Conservation (phyloP, 1,139 yeast species). For the Eremothecium coryli region DNA sequence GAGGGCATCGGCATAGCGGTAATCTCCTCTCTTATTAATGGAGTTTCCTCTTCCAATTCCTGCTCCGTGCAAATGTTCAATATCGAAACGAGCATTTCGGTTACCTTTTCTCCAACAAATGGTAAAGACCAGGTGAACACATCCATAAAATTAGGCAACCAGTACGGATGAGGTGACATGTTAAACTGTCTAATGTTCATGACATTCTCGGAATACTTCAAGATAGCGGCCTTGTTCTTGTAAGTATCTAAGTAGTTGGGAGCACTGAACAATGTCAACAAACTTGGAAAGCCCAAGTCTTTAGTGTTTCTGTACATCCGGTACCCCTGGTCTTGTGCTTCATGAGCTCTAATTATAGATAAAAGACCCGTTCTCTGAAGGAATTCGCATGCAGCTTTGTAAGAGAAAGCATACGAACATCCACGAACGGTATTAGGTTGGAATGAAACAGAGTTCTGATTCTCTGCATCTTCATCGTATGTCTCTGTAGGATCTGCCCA, state of each 20-base stretch:
- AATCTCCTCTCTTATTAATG: conserved; percentile 22
- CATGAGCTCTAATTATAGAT: conserved; percentile 89
- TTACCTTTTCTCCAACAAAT: conserved; percentile 92
- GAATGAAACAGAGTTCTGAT: conserved; percentile 36
- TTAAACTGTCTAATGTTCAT: conserved; percentile 95
- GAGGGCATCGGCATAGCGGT: conserved; percentile 3
- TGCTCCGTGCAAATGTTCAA: conserved; percentile 93
- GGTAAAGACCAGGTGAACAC: conserved; percentile 97
- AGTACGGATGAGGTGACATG: conserved; percentile 89
- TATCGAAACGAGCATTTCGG: conserved; percentile 86
- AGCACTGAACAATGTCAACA: conserved; percentile 88
- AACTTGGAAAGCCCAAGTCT: conserved; percentile 84
- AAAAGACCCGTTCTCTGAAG: conserved; percentile 70
- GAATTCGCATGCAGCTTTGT: conserved; percentile 74
- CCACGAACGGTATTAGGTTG: conserved; percentile 75
- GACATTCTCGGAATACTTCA: conserved; percentile 82
- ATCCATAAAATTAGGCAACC: conserved; percentile 96
- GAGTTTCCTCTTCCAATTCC: conserved; percentile 59
- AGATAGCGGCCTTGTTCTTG: conserved; percentile 91
- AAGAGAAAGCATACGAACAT: conserved; percentile 85
- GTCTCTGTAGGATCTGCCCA: conserved; percentile 96
- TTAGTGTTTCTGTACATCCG: conserved; percentile 85
- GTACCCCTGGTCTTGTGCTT: conserved; percentile 96
- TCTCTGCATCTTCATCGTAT: conserved; percentile 63
- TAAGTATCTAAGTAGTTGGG: conserved; percentile 92